These are phyloP conservation scores for Castanea mollissima DNA, from an alignment of 306 rosid genomes.

Conservation along the genomic window DNA sequence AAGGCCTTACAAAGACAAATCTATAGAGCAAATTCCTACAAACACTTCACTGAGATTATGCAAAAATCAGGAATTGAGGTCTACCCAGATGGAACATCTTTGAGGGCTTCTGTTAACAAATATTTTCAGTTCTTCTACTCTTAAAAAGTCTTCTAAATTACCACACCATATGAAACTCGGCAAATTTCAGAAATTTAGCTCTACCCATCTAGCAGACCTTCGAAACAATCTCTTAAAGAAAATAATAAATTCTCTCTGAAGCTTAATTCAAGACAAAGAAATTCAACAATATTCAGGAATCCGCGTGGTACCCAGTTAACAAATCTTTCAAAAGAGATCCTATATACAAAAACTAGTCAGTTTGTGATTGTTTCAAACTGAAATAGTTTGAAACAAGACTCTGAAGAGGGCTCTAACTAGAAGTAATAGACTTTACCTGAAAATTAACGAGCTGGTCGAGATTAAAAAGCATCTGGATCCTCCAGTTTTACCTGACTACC, in stretches of 20 bases:
- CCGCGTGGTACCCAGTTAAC: neutral
- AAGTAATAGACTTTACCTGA: conserved; percentile 21
- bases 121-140: neutral
- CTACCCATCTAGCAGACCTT: neutral
- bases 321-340: conserved; percentile 8
- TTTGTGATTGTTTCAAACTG: neutral
- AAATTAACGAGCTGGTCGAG: neutral
- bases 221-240: neutral
- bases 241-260: conserved; percentile 2
- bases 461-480: neutral
- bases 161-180: neutral
- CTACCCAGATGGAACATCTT: neutral
- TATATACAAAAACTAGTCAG: neutral
- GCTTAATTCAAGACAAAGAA: neutral
- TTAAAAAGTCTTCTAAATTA: conserved; percentile 11
- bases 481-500: conserved; percentile 1
- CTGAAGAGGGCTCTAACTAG: neutral
- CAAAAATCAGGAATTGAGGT: neutral
- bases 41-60: conserved; percentile 4
- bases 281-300: neutral
- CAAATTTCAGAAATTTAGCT: neutral
- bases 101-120: neutral
- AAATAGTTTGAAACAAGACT: neutral
- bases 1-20: conserved; percentile 3
- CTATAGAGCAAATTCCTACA: neutral